A percentile compares a stretch with the other conserved stretches of the same genome.
Conservation (phyloP, 2,329 filamentous ascomycete genomes). For the Hysterium pulicare region DNA sequence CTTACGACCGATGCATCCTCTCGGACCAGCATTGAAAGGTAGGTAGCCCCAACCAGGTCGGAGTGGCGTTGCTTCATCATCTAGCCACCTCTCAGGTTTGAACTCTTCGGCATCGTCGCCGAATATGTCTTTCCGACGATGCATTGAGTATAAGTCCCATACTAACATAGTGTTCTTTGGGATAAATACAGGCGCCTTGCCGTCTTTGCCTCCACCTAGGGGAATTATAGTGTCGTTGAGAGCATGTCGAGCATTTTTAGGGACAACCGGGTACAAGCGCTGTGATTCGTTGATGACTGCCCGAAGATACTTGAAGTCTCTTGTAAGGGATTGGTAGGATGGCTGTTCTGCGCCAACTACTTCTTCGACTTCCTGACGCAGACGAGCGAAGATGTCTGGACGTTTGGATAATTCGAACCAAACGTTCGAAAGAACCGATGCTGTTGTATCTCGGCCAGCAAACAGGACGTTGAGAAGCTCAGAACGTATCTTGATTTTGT, state of each 20-base stretch:
- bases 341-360: slow-evolving; percentile 26
- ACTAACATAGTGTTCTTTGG: slow-evolving; percentile 39
- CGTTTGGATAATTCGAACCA: slow-evolving; percentile 23
- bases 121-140: slow-evolving; percentile 38
- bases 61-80: slow-evolving; percentile 4
- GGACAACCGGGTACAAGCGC: slow-evolving; percentile 49
- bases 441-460: slow-evolving; percentile 33
- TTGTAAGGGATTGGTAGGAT: slow-evolving; percentile 51
- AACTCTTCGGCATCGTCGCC: slow-evolving; percentile 33
- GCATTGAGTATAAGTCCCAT: slow-evolving; percentile 38
- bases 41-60: slow-evolving; percentile 11
- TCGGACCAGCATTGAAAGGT: slow-evolving; percentile 14
- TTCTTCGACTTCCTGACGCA: slow-evolving; percentile 26
- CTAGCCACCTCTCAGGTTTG: slow-evolving; percentile 41
- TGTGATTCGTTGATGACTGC: slow-evolving; percentile 50
- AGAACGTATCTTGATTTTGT: neutral
- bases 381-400: slow-evolving; percentile 22
- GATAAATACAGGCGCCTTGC: slow-evolving; percentile 45
- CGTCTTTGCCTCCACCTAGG: slow-evolving; percentile 44
- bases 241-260: slow-evolving; percentile 47
- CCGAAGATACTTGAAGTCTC: slow-evolving; percentile 52
- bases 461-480: slow-evolving; percentile 32
- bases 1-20: slow-evolving; percentile 12
- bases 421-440: slow-evolving; percentile 27
- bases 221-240: slow-evolving; percentile 46